phyloP scores from a whole-genome alignment of 257 asterid species.

The Handroanthus guayacan region DNA sequence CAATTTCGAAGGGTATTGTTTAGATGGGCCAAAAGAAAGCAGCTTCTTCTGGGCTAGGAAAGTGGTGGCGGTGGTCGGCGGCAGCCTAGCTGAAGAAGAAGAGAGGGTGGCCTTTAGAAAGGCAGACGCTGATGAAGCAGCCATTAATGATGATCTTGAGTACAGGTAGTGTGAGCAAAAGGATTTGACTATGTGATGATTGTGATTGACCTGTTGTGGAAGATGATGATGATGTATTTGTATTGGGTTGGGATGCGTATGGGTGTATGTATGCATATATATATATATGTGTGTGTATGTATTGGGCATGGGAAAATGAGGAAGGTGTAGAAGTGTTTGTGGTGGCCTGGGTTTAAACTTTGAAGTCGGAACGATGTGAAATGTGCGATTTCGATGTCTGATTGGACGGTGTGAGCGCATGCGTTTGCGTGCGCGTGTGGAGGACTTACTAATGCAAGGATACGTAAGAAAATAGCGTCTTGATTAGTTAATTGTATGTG shows the following conservation, averaged over 20 bases:
- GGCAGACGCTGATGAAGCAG: constrained; percentile 62
- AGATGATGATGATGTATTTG: background rate
- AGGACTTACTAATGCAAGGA: no score
- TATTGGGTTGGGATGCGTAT: background rate
- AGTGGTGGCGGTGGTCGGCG: constrained; percentile 38
- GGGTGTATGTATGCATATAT: no score
- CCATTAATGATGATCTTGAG: constrained; percentile 45
- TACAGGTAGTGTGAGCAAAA: background rate
- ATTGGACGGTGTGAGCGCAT: constrained; percentile 29
- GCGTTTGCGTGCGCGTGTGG: background rate
- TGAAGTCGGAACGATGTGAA: background rate
- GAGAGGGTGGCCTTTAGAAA: constrained; percentile 47
- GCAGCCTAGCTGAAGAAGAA: constrained; percentile 52
- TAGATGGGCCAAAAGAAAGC: constrained; percentile 39
- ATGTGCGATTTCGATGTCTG: background rate
- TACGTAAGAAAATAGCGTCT: no score
- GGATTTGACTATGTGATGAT: background rate
- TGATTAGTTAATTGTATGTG: no score
- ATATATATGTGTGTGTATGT: background rate
- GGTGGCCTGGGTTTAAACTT: constrained; percentile 6
- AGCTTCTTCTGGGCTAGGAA: constrained; percentile 43
- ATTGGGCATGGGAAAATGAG: constrained; percentile 16
- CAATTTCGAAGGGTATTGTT: constrained; percentile 36
- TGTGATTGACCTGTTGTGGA: background rate
- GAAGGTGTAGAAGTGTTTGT: background rate